Evolutionary conservation across 192 early-diverging fungal genomes (phyloP), one percentile per base, ranked within the genome.

Genomic region (Backusella westeae): DNA sequence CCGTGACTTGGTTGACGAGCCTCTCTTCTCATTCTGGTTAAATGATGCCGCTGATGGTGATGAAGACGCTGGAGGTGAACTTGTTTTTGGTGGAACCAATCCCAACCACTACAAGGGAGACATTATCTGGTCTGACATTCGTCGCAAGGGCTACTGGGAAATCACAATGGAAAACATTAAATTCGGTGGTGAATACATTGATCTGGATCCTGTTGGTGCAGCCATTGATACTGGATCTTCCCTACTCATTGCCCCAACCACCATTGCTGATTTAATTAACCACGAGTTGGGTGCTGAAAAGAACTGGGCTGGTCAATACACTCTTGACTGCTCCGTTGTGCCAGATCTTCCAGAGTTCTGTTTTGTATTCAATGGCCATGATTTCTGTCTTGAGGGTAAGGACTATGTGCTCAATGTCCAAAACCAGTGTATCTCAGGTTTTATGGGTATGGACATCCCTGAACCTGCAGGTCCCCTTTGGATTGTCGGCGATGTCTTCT

Each of bases 141-240:
- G 89, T 56, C 92, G 96, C 78, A 95, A 96, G 86, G 96, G 90
- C 1, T 99, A 99, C 86, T 99, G 98, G 98, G 98, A 99, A 85
- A 95, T 98, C 68, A 91, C 92, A 38, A 84, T 99, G 21, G 85
- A 92, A 71, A 86, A 90, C 73, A 88, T 95, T 66, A 88, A 84
- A 66, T 89, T 98, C 73, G 96, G 92, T 76, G 94, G 91, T 49
- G 89, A 92, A 39, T 86, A 90, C 34, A 81, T 96, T 73, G 77
- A 89, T 34, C 29, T 97, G 38, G 86, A 87, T 29, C 83, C 85
- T 71, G 83, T 85, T 10, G 90, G 91, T 15, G 94, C 96, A 17
- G 95, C 95, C 34, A 97, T 98, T 77, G 95, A 98, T 81, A 97
- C 96, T 7, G 96, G 96, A 4, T 89, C 93, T 38, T 97, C 95